These are phyloP conservation scores for Xylaria curta DNA, from an alignment of 495 filamentous ascomycete species.

Conservation along the genomic window DNA sequence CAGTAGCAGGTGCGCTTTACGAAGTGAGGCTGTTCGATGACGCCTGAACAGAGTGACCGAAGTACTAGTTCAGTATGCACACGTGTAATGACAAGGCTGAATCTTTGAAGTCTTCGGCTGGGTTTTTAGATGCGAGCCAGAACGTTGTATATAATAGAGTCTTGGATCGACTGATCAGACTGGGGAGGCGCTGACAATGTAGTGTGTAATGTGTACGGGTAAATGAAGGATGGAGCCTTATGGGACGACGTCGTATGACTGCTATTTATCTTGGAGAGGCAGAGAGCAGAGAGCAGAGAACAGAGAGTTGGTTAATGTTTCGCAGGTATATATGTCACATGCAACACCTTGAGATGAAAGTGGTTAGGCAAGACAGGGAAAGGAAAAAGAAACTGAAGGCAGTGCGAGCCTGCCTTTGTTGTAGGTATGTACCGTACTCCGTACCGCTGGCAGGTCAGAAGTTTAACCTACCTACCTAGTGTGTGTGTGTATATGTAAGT, in stretches of 20 bases:
- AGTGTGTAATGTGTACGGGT: not conserved
- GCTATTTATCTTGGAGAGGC: conserved; percentile 23
- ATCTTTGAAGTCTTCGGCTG: not conserved
- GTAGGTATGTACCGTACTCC: not conserved
- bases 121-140: not conserved
- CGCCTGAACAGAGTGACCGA: not conserved
- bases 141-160: not conserved
- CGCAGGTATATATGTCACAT: conserved; percentile 14
- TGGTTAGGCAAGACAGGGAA: conserved; percentile 22
- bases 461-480: not conserved
- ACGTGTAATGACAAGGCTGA: not conserved
- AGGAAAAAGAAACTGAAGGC: conserved; percentile 16
- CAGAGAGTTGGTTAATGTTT: conserved; percentile 11
- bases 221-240: not conserved
- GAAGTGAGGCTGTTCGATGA: not conserved
- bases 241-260: conserved; percentile 27
- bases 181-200: not conserved
- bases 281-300: conserved; percentile 11
- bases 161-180: not conserved
- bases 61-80: no score
- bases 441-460: not conserved
- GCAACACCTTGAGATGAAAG: conserved; percentile 18
- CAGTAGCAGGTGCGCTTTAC: conserved; percentile 1
- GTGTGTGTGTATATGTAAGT: not conserved
- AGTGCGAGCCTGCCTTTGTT: conserved; percentile 23